Evolutionary conservation across 1,139 yeast species (phyloP), one percentile per base, ranked within the genome.

Genomic region (Saccharomyces hybrid): DNA sequence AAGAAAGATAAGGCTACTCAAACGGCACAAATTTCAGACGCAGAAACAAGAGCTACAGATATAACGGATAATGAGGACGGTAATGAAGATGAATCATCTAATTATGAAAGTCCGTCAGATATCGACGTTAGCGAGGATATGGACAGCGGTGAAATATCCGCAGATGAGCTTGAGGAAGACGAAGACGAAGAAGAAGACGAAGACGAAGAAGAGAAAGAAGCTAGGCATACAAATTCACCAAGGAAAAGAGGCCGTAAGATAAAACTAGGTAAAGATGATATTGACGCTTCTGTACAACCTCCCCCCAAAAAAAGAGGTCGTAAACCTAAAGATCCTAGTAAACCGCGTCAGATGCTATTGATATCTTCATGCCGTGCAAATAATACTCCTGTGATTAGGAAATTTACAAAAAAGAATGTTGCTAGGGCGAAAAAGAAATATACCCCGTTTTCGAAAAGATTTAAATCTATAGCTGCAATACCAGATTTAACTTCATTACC

Each of bases 381-480:
- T 28, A 48, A 44, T 14, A 34, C 55, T 2, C 54, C 57, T 2
- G 50, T 56, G 1, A 57, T 64, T 25, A 64, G 64, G 51, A 65
- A 66, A 38, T 67, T 65, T 47, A 65, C 70, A 0, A 69, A 67
- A 52, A 67, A 61, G 48, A 68, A 68, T 53, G 69, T 68, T 20
- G 66, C 59, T 13, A 62, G 72, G 47, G 70, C 71, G 7, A 69
- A 67, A 50, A 68, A 67, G 54, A 68, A 68, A 27, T 68, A 69
- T 56, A 67, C 70, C 0, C 69, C 72, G 16, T 69, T 69, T 54
- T 68, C 72, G 2, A 67, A 67, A 51, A 59, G 67, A 50, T 69
- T 60, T 54, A 61, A 58, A 41, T 60, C 65, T 13, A 63, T 68
- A 9, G 53, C 59, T 13, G 70, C 61, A 38, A 68, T 69, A 20